Evolutionary conservation across 345 rosid species (phyloP).

Genomic region (Populus pruinosa): DNA sequence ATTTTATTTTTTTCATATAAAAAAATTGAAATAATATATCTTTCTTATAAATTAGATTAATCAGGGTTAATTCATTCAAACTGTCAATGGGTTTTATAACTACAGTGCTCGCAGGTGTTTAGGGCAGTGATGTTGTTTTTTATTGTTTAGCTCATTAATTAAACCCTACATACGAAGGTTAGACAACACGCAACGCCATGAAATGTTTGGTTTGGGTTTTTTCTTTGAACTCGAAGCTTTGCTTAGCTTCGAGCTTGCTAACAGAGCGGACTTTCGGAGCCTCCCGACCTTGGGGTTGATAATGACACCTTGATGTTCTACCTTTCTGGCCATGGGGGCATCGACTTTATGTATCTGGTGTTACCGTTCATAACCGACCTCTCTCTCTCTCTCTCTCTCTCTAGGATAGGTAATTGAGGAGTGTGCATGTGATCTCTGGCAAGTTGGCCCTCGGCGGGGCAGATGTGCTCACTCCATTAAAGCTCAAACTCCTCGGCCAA

Average conservation of each 20-base stretch:
- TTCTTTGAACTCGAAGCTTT: neutral
- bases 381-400: neutral
- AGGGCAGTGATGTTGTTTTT: neutral
- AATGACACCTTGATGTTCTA: slow-evolving; percentile 18
- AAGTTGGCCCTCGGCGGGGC: neutral
- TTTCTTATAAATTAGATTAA: too few species aligned
- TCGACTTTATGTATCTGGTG: neutral
- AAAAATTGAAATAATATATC: too few species aligned
- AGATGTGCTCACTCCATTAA: neutral
- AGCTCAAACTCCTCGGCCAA: neutral
- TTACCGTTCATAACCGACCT: neutral
- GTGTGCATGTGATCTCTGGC: neutral
- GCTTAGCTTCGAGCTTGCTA: neutral
- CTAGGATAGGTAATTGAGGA: neutral
- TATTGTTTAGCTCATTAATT: neutral
- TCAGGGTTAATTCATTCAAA: too few species aligned
- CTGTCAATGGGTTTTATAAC: too few species aligned
- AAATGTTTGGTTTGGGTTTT: neutral
- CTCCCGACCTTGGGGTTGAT: slow-evolving; percentile 32
- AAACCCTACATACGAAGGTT: too few species aligned
- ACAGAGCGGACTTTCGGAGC: neutral
- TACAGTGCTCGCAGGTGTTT: neutral
- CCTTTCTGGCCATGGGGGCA: slow-evolving; percentile 26
- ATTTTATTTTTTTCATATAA: too few species aligned
- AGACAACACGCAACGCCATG: neutral